Evolutionary conservation across 2,329 filamentous ascomycete genomes (phyloP).

Genomic region (Fusarium gaditjirri): DNA sequence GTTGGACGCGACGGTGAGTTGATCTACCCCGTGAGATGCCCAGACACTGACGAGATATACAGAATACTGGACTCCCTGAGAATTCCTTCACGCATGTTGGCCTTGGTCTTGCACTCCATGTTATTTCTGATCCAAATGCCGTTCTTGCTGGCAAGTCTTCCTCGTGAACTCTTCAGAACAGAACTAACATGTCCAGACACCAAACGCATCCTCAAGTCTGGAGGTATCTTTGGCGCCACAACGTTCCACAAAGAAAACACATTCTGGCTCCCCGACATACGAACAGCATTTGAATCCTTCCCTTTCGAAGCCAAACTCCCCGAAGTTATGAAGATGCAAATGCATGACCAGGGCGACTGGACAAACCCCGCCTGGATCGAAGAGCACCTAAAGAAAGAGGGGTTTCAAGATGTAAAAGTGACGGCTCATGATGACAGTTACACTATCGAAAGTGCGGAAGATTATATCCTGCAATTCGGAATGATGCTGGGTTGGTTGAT

Average conservation of each 20-base stretch:
- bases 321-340: slow-evolving; percentile 50
- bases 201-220: slow-evolving; percentile 53
- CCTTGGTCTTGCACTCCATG: slow-evolving; percentile 59
- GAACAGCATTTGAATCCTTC: slow-evolving; percentile 53
- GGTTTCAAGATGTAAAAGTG: slow-evolving; percentile 54
- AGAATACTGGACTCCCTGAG: slow-evolving; percentile 55
- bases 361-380: slow-evolving; percentile 53
- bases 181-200: slow-evolving; percentile 43
- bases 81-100: slow-evolving; percentile 57
- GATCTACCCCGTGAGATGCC: fast-evolving
- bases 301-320: slow-evolving; percentile 54
- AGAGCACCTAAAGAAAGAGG: slow-evolving; percentile 48
- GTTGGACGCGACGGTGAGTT: slow-evolving; percentile 59
- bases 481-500: slow-evolving; percentile 55
- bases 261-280: slow-evolving; percentile 53
- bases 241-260: slow-evolving; percentile 51
- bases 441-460: slow-evolving; percentile 48
- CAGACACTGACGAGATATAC: not conserved
- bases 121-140: slow-evolving; percentile 55
- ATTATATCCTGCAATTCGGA: slow-evolving; percentile 50
- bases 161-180: not conserved
- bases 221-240: slow-evolving; percentile 52
- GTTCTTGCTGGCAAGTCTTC: slow-evolving; percentile 43
- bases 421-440: slow-evolving; percentile 41
- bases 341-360: slow-evolving; percentile 54